A percentile compares a stretch with the other conserved stretches of the same genome.
phyloP scores from a whole-genome alignment of 495 filamentous ascomycete species.

The Aspergillus cavernicola region DNA sequence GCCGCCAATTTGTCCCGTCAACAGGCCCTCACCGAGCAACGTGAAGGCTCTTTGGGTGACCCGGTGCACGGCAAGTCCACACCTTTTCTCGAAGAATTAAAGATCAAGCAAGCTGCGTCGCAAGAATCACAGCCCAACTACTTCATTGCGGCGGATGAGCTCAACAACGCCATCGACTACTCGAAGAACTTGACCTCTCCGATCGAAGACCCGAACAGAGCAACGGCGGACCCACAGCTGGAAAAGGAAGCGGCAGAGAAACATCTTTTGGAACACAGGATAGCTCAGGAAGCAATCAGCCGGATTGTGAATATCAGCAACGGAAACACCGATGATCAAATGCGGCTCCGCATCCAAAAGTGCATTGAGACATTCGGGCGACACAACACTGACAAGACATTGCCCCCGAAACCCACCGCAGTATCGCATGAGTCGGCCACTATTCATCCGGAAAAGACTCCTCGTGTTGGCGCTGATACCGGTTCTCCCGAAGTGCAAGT shows the following conservation, averaged over 20 bases:
- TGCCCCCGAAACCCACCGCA: conserved; percentile 53
- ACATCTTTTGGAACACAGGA: conserved; percentile 29
- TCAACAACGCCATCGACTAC: conserved; percentile 58
- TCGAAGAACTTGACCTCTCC: conserved; percentile 62
- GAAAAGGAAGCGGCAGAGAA: conserved; percentile 30
- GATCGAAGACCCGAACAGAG: conserved; percentile 30
- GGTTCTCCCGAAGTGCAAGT: conserved; percentile 95
- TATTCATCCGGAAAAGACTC: conserved; percentile 45
- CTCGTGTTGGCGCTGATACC: conserved; percentile 82
- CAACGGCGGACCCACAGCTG: conserved; percentile 42
- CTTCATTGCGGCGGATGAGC: conserved; percentile 61
- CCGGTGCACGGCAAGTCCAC: conserved; percentile 75
- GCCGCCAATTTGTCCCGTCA: conserved; percentile 73
- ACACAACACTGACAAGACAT: conserved; percentile 73
- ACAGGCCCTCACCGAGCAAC: conserved; percentile 57
- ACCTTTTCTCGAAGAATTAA: conserved; percentile 79
- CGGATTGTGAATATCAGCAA: conserved; percentile 74
- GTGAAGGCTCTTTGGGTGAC: conserved; percentile 61
- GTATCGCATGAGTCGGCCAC: conserved; percentile 24
- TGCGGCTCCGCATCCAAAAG: conserved; percentile 72
- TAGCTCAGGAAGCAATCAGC: conserved; percentile 58
- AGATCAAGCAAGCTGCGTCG: conserved; percentile 40
- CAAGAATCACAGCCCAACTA: conserved; percentile 59
- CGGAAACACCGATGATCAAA: conserved; percentile 69
- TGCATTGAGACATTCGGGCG: conserved; percentile 87